phyloP scores from a whole-genome alignment of 176 grass and related monocot genomes.

The Raddia distichophylla region DNA sequence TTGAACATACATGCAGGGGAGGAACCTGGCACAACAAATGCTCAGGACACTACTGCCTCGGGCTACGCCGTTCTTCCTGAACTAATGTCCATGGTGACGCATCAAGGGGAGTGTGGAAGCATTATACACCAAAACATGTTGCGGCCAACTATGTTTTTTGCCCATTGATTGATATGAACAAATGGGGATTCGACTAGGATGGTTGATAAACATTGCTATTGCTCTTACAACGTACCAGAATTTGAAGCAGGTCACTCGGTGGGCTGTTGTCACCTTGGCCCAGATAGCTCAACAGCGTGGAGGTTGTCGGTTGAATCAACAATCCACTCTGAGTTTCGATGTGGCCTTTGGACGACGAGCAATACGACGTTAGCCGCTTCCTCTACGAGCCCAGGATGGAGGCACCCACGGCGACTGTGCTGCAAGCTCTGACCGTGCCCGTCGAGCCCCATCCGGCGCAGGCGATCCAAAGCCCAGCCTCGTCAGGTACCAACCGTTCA shows the following conservation, averaged over 20 bases:
- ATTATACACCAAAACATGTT: slow-evolving; percentile 40
- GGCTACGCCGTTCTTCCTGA: neutral
- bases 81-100: neutral
- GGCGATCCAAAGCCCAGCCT: neutral
- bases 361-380: neutral
- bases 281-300: slow-evolving; percentile 71
- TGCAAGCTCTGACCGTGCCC: neutral
- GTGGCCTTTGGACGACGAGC: slow-evolving; percentile 25
- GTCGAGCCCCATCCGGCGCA: neutral
- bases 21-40: slow-evolving; percentile 3
- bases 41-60: slow-evolving; percentile 4
- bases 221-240: slow-evolving; percentile 51
- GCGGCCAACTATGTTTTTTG: slow-evolving; percentile 19
- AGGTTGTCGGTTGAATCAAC: slow-evolving; percentile 77
- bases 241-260: slow-evolving; percentile 20
- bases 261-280: slow-evolving; percentile 61
- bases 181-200: slow-evolving; percentile 43
- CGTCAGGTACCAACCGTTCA: too few species aligned
- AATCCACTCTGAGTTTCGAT: slow-evolving; percentile 72
- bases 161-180: slow-evolving; percentile 61
- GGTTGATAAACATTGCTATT: slow-evolving; percentile 40
- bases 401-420: neutral
- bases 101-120: neutral
- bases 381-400: neutral
- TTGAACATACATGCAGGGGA: neutral